Percentiles rank a stretch among this genome's conserved stretches.
Conservation (phyloP, 352 stramenopile genomes). For the Phytophthora citrophthora region DNA sequence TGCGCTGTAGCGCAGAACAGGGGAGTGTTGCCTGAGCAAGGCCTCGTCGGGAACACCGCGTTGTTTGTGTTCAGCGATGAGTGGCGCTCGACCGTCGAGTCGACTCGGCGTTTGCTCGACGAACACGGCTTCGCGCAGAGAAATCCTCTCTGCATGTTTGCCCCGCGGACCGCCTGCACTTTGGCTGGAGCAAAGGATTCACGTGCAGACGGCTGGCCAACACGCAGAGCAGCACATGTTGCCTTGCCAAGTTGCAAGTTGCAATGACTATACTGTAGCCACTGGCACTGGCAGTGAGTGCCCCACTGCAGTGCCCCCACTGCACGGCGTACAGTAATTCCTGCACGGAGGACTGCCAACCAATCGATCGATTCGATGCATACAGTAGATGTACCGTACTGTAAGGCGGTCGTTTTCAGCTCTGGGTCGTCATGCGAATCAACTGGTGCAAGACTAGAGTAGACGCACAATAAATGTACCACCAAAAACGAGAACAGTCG, state of each 20-base stretch:
- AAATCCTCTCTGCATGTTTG: conserved; percentile 6
- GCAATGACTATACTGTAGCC: too few relatives aligned
- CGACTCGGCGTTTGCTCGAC: not conserved
- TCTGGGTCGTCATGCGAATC: not conserved
- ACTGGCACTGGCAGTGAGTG: too few relatives aligned
- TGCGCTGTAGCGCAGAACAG: conserved; percentile 17
- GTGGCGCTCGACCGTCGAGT: conserved; percentile 3
- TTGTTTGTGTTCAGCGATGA: conserved; percentile 11
- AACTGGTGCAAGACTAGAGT: too few relatives aligned
- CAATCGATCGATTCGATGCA: conserved; percentile 12
- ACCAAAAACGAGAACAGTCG: too few relatives aligned
- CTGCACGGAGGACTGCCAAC: not conserved
- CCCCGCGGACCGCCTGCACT: not conserved
- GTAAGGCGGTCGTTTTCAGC: not conserved
- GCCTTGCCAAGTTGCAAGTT: too few relatives aligned
- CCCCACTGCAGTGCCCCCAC: too few relatives aligned
- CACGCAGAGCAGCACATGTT: not conserved
- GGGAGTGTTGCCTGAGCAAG: conserved; percentile 7
- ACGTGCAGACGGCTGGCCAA: not conserved
- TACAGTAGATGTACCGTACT: conserved; percentile 11
- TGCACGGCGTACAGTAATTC: too few relatives aligned
- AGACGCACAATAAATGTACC: too few relatives aligned
- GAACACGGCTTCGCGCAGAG: conserved; percentile 29
- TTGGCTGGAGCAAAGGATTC: conserved; percentile 6
- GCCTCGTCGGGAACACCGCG: not conserved